These are phyloP conservation scores for Fraxinus pennsylvanica DNA, from an alignment of 257 asterid genomes.

Conservation along the genomic window DNA sequence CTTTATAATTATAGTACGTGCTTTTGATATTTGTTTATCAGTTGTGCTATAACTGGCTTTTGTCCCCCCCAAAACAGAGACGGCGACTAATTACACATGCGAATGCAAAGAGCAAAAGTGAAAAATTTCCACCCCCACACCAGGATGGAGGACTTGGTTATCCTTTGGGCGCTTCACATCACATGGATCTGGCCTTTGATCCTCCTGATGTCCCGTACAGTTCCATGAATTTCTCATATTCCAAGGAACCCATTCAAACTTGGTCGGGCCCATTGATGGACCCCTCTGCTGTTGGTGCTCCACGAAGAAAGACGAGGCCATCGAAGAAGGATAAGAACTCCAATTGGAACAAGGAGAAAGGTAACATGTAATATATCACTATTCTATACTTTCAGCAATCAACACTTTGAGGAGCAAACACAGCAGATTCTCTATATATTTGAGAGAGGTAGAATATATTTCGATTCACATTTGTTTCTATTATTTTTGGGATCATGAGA, in stretches of 20 bases:
- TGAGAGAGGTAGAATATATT: constrained; percentile 29
- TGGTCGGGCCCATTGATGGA: constrained; percentile 88
- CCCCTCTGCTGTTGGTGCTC: constrained; percentile 43
- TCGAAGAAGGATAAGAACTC: constrained; percentile 52
- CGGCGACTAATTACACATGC: constrained; percentile 76
- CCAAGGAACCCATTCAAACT: constrained; percentile 75
- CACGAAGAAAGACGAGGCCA: constrained; percentile 54
- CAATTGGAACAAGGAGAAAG: constrained; percentile 41
- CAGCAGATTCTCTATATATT: constrained; percentile 19
- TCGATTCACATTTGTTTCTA: constrained; percentile 15
- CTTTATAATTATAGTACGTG: neutral
- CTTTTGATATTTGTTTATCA: neutral
- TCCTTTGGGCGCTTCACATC: constrained; percentile 59
- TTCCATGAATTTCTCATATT: constrained; percentile 65
- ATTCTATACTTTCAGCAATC: constrained; percentile 19
- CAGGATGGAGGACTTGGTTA: constrained; percentile 77
- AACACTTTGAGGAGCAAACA: constrained; percentile 32
- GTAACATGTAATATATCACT: constrained; percentile 35
- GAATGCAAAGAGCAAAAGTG: constrained; percentile 86
- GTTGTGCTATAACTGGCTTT: neutral
- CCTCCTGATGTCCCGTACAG: constrained; percentile 74
- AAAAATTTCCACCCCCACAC: constrained; percentile 90
- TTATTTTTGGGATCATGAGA: constrained; percentile 9
- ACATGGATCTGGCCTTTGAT: constrained; percentile 54
- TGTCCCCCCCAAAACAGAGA: constrained; percentile 43